A percentile compares a stretch with the other conserved stretches of the same genome.
Conservation (phyloP, 1,284 basidiomycete genomes). For the Athelia psychrophila region DNA sequence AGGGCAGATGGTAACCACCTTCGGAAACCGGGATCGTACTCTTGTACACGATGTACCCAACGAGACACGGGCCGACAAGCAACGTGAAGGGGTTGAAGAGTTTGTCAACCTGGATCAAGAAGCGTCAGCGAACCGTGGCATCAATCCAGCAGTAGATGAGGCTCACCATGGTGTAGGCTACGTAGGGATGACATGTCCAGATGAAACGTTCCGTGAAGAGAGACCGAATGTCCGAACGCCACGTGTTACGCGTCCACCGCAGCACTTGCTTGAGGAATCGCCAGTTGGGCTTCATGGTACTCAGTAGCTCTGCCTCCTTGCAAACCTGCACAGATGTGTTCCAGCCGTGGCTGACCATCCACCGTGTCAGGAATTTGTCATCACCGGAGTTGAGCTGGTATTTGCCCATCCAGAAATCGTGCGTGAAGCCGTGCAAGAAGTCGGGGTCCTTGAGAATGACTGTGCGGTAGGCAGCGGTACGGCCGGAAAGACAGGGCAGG, state of each 20-base stretch:
- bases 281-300: slow-evolving; percentile 97
- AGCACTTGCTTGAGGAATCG: slow-evolving; percentile 91
- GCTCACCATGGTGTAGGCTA: slow-evolving; percentile 85
- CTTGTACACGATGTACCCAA: slow-evolving; percentile 76
- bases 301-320: slow-evolving; percentile 85
- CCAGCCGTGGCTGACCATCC: slow-evolving; percentile 96
- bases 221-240: slow-evolving; percentile 85
- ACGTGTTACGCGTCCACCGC: slow-evolving; percentile 91
- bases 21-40: slow-evolving; percentile 64
- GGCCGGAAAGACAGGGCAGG: slow-evolving; percentile 86
- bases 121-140: slow-evolving; percentile 4
- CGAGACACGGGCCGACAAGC: slow-evolving; percentile 78
- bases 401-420: slow-evolving; percentile 90
- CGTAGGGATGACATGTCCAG: slow-evolving; percentile 88
- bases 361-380: slow-evolving; percentile 93
- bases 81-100: slow-evolving; percentile 89
- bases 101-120: slow-evolving; percentile 68
- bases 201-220: slow-evolving; percentile 86
- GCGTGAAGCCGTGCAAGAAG: slow-evolving; percentile 89
- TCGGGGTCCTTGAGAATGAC: slow-evolving; percentile 93
- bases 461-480: slow-evolving; percentile 90
- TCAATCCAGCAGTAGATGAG: slow-evolving; percentile 4
- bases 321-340: slow-evolving; percentile 90
- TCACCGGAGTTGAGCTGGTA: slow-evolving; percentile 92
- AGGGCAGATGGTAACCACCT: slow-evolving; percentile 86